Evolutionary conservation across 441 rosid species (phyloP).

Genomic region (Syzygium syzygioides): DNA sequence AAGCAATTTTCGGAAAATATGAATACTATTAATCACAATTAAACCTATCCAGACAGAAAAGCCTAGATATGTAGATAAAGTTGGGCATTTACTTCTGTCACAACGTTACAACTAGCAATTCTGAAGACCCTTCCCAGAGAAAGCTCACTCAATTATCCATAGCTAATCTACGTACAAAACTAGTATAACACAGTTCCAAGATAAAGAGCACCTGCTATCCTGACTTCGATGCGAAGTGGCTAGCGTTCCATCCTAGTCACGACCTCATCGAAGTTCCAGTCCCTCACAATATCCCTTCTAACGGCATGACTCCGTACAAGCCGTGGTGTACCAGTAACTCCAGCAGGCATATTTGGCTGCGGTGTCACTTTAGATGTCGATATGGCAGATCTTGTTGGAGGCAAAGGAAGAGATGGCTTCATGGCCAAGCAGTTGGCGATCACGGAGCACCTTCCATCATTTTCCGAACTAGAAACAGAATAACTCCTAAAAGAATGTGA

Average conservation of each 20-base stretch:
- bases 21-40: neutral
- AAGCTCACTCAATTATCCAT: neutral
- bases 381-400: constrained; percentile 34
- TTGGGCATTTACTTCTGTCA: neutral
- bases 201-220: neutral
- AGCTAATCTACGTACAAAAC: neutral
- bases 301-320: constrained; percentile 84
- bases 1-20: neutral
- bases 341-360: constrained; percentile 49
- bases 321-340: constrained; percentile 55
- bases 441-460: constrained; percentile 73
- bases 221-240: neutral
- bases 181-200: neutral
- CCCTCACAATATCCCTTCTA: constrained; percentile 83
- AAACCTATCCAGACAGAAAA: neutral
- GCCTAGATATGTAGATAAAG: neutral
- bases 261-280: constrained; percentile 82
- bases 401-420: constrained; percentile 52
- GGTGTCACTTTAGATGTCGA: constrained; percentile 87
- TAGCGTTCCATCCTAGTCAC: constrained; percentile 35
- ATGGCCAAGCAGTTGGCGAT: constrained; percentile 65
- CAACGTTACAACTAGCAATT: neutral
- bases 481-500: constrained; percentile 86
- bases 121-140: neutral
- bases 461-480: constrained; percentile 88